Evolutionary conservation across 2,329 filamentous ascomycete genomes (phyloP).

Genomic region (Nigrospora osmanthi): DNA sequence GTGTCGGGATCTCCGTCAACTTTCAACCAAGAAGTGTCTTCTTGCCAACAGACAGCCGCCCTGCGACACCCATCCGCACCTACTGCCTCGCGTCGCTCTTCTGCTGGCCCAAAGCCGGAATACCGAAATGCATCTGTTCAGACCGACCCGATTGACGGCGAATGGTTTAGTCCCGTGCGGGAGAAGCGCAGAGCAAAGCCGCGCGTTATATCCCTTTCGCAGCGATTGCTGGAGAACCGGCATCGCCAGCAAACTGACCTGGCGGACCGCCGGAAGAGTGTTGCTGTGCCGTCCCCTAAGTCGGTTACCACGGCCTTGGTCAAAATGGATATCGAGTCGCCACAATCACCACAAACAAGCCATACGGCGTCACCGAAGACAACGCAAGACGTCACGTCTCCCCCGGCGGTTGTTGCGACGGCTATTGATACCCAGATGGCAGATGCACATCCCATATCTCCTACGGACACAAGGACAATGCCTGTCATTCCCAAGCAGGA

Average conservation of each 20-base stretch:
- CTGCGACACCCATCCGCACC: conserved; percentile 20
- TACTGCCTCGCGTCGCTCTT: conserved; percentile 27
- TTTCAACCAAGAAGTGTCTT: conserved; percentile 1
- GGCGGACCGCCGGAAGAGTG: conserved; percentile 22
- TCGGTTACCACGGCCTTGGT: conserved; percentile 21
- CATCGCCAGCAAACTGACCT: conserved; percentile 33
- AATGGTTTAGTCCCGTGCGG: conserved; percentile 38
- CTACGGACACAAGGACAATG: conserved; percentile 10
- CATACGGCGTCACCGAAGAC: conserved; percentile 4
- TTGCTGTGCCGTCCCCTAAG: conserved; percentile 15
- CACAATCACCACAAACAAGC: conserved; percentile 20
- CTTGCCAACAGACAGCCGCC: conserved; percentile 9
- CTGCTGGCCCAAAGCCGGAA: conserved; percentile 27
- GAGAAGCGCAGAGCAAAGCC: conserved; percentile 32
- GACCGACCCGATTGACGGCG: conserved; percentile 45
- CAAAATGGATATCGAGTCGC: conserved; percentile 32
- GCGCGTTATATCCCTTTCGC: conserved; percentile 44
- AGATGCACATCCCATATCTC: conserved; percentile 23
- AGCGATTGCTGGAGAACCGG: conserved; percentile 42
- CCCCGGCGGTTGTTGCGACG: conserved; percentile 6
- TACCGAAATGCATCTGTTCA: conserved; percentile 46
- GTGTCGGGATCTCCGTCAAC: conserved; percentile 44
- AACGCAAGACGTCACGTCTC: conserved; percentile 4
- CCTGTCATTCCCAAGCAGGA: neutral
- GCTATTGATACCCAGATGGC: conserved; percentile 19